phyloP scores from a whole-genome alignment of 805 yeast genomes.

The Candida chilensis region DNA sequence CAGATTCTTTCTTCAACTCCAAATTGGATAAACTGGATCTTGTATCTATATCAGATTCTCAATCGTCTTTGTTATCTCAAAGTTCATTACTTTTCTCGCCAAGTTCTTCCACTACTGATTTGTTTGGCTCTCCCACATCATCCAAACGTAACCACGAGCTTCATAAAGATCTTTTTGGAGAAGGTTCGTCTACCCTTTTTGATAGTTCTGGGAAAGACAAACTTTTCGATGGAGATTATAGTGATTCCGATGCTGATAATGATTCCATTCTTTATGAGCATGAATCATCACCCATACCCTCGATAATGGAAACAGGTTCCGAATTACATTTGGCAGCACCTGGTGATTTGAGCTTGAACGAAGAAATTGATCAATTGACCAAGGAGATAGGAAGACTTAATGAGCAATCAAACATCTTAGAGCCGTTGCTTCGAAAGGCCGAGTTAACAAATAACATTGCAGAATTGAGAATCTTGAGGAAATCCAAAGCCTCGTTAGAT shows the following conservation, averaged over 20 bases:
- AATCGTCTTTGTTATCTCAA: not conserved
- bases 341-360: slow-evolving; percentile 55
- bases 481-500: slow-evolving; percentile 57
- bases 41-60: no score
- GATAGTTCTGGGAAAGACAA: slow-evolving; percentile 13
- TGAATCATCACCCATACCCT: not conserved
- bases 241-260: slow-evolving; percentile 18
- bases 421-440: slow-evolving; percentile 68
- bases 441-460: slow-evolving; percentile 71
- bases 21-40: no score
- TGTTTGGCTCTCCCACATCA: no score
- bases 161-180: slow-evolving; percentile 12
- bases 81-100: no score
- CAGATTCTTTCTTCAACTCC: no score
- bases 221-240: slow-evolving; percentile 19
- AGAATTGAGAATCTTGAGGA: slow-evolving; percentile 58
- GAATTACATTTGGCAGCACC: slow-evolving; percentile 54
- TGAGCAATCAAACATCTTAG: slow-evolving; percentile 56
- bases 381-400: slow-evolving; percentile 48
- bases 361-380: slow-evolving; percentile 53
- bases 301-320: slow-evolving; percentile 2
- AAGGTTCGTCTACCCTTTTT: slow-evolving; percentile 21
- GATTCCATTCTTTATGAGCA: not conserved
- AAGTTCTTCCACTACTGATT: no score
- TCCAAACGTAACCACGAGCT: no score